phyloP scores from a whole-genome alignment of 768 basidiomycete genomes.

The Xerocomellus dryophilus region DNA sequence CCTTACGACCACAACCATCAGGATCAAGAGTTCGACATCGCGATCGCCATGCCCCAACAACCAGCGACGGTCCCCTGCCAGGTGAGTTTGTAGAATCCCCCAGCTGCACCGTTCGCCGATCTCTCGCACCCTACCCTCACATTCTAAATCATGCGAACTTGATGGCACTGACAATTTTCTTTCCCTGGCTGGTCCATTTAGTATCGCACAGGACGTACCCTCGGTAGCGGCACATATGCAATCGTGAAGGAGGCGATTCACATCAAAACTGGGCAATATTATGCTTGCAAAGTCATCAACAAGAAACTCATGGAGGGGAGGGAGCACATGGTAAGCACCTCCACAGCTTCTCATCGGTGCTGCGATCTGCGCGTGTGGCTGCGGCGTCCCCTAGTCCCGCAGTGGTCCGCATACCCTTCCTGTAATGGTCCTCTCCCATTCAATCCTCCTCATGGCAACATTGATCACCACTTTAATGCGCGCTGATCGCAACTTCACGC shows the following conservation, averaged over 20 bases:
- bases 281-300: conserved; percentile 99
- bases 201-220: conserved; percentile 87
- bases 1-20: conserved; percentile 9
- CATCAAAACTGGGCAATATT: conserved; percentile 89
- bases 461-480: conserved; percentile 9
- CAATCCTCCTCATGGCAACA: not conserved
- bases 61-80: conserved; percentile 46
- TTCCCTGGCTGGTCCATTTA: conserved; percentile 25
- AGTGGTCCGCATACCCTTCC: not conserved
- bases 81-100: conserved; percentile 27
- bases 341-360: conserved; percentile 6
- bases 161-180: conserved; percentile 10
- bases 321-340: conserved; percentile 83
- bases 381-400: conserved; percentile 1
- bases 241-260: conserved; percentile 96
- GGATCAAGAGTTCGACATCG: conserved; percentile 12
- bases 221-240: conserved; percentile 91
- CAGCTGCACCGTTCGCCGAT: not conserved
- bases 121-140: conserved; percentile 1
- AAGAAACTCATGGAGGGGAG: conserved; percentile 98
- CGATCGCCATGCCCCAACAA: conserved; percentile 29
- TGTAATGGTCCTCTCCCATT: not conserved
- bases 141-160: not conserved
- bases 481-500: conserved; percentile 15
- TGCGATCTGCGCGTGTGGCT: conserved; percentile 2